phyloP scores from a whole-genome alignment of 495 filamentous ascomycete genomes.

The Trichocladium antarcticum region DNA sequence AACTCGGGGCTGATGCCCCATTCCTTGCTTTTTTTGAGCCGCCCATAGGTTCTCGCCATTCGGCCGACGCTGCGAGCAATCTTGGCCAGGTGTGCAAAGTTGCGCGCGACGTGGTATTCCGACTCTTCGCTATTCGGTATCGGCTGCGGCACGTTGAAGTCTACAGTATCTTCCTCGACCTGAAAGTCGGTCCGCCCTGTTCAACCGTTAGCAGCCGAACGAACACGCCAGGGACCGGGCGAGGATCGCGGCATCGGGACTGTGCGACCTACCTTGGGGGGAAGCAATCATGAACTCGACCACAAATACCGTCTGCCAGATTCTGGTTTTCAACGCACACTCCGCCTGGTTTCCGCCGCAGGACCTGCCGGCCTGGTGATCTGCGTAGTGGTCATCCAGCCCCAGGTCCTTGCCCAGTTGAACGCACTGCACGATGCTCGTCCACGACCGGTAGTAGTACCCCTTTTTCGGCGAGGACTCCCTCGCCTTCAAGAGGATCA shows the following conservation, averaged over 20 bases:
- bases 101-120: slow-evolving; percentile 66
- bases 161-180: slow-evolving; percentile 63
- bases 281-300: slow-evolving; percentile 90
- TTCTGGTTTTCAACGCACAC: slow-evolving; percentile 69
- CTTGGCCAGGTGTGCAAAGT: slow-evolving; percentile 70
- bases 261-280: slow-evolving; percentile 66
- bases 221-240: not conserved
- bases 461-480: slow-evolving; percentile 86
- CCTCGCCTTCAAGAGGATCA: slow-evolving; percentile 82
- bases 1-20: slow-evolving; percentile 86
- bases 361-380: slow-evolving; percentile 56
- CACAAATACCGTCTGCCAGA: slow-evolving; percentile 85
- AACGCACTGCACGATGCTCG: slow-evolving; percentile 83
- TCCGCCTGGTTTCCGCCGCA: slow-evolving; percentile 62
- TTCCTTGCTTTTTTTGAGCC: slow-evolving; percentile 71
- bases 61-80: slow-evolving; percentile 68
- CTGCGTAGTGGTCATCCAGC: slow-evolving; percentile 73
- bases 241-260: not conserved
- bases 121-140: slow-evolving; percentile 58
- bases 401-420: slow-evolving; percentile 91
- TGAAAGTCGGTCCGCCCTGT: slow-evolving; percentile 73
- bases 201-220: not conserved
- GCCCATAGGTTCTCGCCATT: slow-evolving; percentile 63
- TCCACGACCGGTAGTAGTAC: slow-evolving; percentile 97
- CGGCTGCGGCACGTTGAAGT: slow-evolving; percentile 56